Conservation (phyloP, 83 land plant genomes). For the Picea abies region DNA sequence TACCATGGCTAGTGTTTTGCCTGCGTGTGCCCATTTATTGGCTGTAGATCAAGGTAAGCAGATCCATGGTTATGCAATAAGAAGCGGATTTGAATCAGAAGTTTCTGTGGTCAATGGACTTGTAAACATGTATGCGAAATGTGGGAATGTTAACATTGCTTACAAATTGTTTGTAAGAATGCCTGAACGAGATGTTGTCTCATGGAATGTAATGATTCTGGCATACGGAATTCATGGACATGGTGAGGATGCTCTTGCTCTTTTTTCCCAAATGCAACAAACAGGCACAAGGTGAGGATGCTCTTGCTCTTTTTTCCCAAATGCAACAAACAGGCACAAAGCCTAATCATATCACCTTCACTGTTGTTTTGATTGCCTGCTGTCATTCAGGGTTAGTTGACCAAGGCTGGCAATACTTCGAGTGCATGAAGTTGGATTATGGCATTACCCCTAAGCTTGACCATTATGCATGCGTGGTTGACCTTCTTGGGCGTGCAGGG, state of each 20-base stretch:
- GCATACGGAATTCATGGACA: constrained; percentile 51
- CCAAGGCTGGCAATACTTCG: constrained; percentile 13
- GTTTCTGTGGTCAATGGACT: constrained; percentile 11
- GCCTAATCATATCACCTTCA: too few species aligned
- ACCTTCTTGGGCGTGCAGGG: constrained; percentile 53
- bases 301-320: too few species aligned
- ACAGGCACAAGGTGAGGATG: too few species aligned
- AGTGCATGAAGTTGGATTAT: constrained; percentile 48
- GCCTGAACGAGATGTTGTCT: constrained; percentile 26
- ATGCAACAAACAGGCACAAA: too few species aligned
- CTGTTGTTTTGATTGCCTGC: too few species aligned
- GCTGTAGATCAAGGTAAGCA: too few species aligned
- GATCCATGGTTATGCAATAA: too few species aligned
- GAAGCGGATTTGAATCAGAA: constrained; percentile 25
- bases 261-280: too few species aligned
- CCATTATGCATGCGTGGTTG: constrained; percentile 58
- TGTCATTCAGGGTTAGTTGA: too few species aligned
- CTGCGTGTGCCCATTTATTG: too few species aligned
- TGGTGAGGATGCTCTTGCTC: too few species aligned
- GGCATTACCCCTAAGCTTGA: constrained; percentile 45
- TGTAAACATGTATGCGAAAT: constrained; percentile 58
- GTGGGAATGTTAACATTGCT: constrained; percentile 24
- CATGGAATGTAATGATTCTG: constrained; percentile 40
- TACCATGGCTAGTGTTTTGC: too few species aligned
- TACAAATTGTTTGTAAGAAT: constrained; percentile 29